A percentile compares a stretch with the other conserved stretches of the same genome.
phyloP scores from a whole-genome alignment of 192 early-diverging fungal species.

The Entomortierella parvispora region DNA sequence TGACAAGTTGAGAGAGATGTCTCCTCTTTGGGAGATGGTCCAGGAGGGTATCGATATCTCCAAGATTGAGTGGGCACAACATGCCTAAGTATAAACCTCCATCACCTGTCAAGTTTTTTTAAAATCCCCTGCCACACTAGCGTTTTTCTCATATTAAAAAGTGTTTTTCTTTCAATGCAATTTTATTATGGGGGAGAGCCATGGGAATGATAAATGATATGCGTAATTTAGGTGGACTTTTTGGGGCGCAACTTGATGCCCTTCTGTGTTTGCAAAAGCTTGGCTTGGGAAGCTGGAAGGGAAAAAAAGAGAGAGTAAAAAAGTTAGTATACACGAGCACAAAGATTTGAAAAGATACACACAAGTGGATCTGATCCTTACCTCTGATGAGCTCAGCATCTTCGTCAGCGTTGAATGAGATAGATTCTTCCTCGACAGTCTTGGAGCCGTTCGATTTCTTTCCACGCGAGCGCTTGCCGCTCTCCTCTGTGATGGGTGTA shows the following conservation, averaged over 20 bases:
- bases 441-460: slow-evolving; percentile 25
- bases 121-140: background rate
- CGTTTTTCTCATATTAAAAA: background rate
- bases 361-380: background rate
- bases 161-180: no score
- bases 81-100: slow-evolving; percentile 20
- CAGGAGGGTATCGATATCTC: slow-evolving; percentile 52
- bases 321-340: background rate
- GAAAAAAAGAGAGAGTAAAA: background rate
- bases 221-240: slow-evolving; percentile 6
- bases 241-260: slow-evolving; percentile 51
- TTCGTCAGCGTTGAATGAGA: slow-evolving; percentile 35
- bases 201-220: background rate
- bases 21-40: slow-evolving; percentile 98
- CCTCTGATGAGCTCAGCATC: slow-evolving; percentile 42
- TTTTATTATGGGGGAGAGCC: background rate
- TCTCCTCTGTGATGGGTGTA: slow-evolving; percentile 39
- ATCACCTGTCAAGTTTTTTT: background rate
- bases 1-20: slow-evolving; percentile 91
- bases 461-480: slow-evolving; percentile 32
- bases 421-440: background rate
- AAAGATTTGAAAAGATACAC: background rate
- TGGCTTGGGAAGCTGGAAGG: slow-evolving; percentile 37
- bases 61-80: slow-evolving; percentile 53
- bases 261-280: slow-evolving; percentile 43